Conservation (phyloP, 371 early-diverging fungal species). For the Umbelopsis sp. region DNA sequence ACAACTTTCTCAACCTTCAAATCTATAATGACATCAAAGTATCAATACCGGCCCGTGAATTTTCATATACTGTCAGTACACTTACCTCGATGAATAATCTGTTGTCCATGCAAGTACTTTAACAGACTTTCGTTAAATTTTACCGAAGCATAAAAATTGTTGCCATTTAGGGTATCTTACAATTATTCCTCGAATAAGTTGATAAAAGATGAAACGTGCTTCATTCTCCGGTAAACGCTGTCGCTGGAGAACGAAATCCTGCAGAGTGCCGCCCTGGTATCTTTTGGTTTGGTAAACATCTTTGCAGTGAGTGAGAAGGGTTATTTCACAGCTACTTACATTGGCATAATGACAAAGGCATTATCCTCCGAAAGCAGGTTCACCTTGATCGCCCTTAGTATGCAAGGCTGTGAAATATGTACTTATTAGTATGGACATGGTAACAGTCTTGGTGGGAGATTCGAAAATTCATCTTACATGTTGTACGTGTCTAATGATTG, state of each 20-base stretch:
- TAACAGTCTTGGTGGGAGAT: not conserved
- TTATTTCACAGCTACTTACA: not conserved
- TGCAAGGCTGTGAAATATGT: too few species aligned
- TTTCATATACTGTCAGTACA: not conserved
- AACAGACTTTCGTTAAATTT: not conserved
- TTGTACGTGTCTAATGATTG: not conserved
- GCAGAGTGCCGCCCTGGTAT: conserved; percentile 3
- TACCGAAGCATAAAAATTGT: not conserved
- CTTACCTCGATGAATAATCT: not conserved
- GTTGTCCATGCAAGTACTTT: not conserved
- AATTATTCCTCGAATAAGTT: not conserved
- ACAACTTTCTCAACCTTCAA: too few species aligned
- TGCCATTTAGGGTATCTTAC: not conserved
- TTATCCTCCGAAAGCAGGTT: not conserved
- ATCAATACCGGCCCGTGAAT: too few species aligned
- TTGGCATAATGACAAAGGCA: not conserved
- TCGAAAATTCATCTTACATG: not conserved
- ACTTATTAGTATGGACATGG: not conserved
- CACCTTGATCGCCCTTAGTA: too few species aligned
- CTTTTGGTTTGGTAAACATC: not conserved
- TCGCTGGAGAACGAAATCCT: not conserved
- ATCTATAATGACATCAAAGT: too few species aligned
- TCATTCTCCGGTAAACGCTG: not conserved
- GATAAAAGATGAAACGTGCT: not conserved
- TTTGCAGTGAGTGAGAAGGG: not conserved